phyloP scores from a whole-genome alignment of 306 rosid species.

The Malus asiatica region DNA sequence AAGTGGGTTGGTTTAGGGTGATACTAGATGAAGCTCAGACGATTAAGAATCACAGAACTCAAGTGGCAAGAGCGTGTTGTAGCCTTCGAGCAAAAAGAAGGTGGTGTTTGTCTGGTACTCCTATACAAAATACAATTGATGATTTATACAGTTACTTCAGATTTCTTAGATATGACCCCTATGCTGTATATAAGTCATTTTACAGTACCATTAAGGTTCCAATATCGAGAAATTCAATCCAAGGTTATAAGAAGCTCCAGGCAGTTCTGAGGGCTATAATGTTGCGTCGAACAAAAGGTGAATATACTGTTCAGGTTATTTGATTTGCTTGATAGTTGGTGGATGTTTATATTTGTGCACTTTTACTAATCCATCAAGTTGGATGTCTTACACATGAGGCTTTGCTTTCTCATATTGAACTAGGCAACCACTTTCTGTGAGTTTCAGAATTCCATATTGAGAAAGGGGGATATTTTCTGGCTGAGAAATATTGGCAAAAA shows the following conservation, averaged over 20 bases:
- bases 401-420: background rate
- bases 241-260: conserved; percentile 97
- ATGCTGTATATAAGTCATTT: conserved; percentile 82
- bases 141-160: conserved; percentile 95
- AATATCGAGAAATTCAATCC: conserved; percentile 71
- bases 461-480: background rate
- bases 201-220: conserved; percentile 79
- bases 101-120: conserved; percentile 99
- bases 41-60: conserved; percentile 97
- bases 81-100: conserved; percentile 94
- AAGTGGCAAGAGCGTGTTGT: conserved; percentile 98
- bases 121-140: conserved; percentile 88
- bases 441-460: background rate
- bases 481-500: background rate
- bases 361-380: background rate
- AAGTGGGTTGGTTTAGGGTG: conserved; percentile 91
- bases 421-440: background rate
- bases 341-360: background rate
- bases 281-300: conserved; percentile 98
- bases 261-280: conserved; percentile 96
- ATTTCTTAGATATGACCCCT: conserved; percentile 92
- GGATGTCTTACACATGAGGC: background rate
- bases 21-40: conserved; percentile 97
- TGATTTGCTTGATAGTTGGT: background rate
- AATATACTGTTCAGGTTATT: conserved; percentile 1